Base-by-base conservation (phyloP, 345 rosid species). In the Gynandropsis gynandra region DNA sequence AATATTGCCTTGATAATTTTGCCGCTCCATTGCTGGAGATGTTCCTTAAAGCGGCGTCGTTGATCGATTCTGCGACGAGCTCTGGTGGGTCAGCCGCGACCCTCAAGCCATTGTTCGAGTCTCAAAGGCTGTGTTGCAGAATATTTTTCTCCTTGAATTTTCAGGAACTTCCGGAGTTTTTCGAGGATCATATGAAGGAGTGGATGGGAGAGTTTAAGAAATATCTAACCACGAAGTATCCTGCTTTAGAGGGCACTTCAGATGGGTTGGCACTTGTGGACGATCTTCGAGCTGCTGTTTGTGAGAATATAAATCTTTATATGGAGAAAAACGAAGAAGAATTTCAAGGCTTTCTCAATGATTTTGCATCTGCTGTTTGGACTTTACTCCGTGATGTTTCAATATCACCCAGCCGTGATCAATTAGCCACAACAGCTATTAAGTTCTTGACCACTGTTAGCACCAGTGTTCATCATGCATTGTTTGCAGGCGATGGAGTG, bases 321-420 rank as follows among this genome's bases (percentile, higher is more conserved):
- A 87, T 87, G 88, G 95, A 87, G 86, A 87, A 87, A 67, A 77
- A 85, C 42, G 98, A 87, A 70, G 97, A 92, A 58, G 98, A 92
- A 59, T 92, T 92, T 59, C 68, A 78, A 64, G 76, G 66, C 4
- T 85, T 73, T 59, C 64, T 87, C 68, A 69, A 71, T 59, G 88
- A 73, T 19, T 92, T 92, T 61, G 95, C 87, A 0, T 72, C 71
- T 14, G 96, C 95, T 8, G 83, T 82, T 10, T 92, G 98, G 98
- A 80, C 83, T 39, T 76, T 92, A 64, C 89, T 92, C 18, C 73
- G 78, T 7, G 82, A 72, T 46, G 96, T 87, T 29, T 76, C 98
- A 1, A 79, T 68, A 63, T 70, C 78, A 39, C 71, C 95, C 0
- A 72, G 81, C 33, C 85, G 95, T 29, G 98, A 92, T 60, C 74